Percentiles rank a stretch among this genome's conserved stretches.
Evolutionary conservation across 2,329 filamentous ascomycete genomes (phyloP).

Genomic region (Aureobasidium sp.): DNA sequence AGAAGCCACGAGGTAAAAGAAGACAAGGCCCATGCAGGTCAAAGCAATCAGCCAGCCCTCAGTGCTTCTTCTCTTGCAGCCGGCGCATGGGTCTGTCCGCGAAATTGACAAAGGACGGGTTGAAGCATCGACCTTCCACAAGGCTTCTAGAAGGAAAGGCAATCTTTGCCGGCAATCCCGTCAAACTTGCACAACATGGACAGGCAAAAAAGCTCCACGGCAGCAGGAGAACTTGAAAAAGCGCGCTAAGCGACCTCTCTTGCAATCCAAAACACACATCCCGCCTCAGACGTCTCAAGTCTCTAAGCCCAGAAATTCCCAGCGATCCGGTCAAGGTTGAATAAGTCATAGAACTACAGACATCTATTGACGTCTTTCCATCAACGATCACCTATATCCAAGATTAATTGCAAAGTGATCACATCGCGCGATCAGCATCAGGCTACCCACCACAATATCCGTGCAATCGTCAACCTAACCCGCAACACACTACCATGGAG

Average conservation of each 20-base stretch:
- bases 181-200: neutral
- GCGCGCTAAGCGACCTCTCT: constrained; percentile 3
- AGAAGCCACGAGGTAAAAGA: neutral
- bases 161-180: neutral
- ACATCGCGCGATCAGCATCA: neutral
- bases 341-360: too few species aligned
- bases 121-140: neutral
- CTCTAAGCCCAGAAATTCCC: neutral
- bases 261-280: neutral
- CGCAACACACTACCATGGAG: neutral
- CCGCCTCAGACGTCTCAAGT: neutral
- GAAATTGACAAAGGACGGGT: neutral
- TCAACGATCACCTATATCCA: neutral
- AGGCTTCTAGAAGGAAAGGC: constrained; percentile 2
- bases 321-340: constrained; percentile 1
- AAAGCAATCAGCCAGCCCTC: neutral
- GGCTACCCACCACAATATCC: neutral
- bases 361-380: neutral
- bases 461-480: neutral
- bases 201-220: neutral
- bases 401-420: neutral
- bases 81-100: neutral
- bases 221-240: neutral
- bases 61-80: neutral
- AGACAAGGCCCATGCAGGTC: neutral